Evolutionary conservation across 148 eudicot species (phyloP).

Genomic region (Amaranthus cruentus): DNA sequence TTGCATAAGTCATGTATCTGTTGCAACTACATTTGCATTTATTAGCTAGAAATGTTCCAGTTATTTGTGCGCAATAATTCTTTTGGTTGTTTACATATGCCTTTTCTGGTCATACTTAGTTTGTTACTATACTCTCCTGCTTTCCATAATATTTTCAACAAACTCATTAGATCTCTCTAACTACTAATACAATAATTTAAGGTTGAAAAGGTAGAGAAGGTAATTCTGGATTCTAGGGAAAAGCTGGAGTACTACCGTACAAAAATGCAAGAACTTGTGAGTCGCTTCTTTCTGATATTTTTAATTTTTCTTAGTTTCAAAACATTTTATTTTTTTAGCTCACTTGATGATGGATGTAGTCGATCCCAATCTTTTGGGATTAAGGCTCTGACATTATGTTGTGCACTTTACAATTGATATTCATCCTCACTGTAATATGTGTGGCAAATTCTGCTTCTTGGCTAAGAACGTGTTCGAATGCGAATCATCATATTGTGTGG

Average conservation of each 20-base stretch:
- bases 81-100: background rate
- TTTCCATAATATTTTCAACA: background rate
- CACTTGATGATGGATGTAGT: background rate
- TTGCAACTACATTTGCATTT: no score
- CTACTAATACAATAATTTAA: constrained; percentile 23
- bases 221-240: constrained; percentile 81
- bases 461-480: no score
- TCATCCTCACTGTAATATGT: no score
- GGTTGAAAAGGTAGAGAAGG: constrained; percentile 65
- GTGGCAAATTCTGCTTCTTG: no score
- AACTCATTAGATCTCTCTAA: constrained; percentile 8
- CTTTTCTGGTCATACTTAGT: no score
- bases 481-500: no score
- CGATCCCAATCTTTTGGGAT: no score
- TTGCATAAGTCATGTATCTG: no score
- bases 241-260: constrained; percentile 85
- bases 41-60: background rate
- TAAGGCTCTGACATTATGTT: no score
- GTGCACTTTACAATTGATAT: no score
- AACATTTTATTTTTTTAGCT: background rate
- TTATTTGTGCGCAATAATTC: background rate
- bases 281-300: constrained; percentile 28
- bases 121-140: no score
- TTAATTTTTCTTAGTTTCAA: background rate
- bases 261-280: constrained; percentile 99